A percentile compares a stretch with the other conserved stretches of the same genome.
Evolutionary conservation across 208 protist genomes (phyloP).

Genomic region (Crithidia sp.): DNA sequence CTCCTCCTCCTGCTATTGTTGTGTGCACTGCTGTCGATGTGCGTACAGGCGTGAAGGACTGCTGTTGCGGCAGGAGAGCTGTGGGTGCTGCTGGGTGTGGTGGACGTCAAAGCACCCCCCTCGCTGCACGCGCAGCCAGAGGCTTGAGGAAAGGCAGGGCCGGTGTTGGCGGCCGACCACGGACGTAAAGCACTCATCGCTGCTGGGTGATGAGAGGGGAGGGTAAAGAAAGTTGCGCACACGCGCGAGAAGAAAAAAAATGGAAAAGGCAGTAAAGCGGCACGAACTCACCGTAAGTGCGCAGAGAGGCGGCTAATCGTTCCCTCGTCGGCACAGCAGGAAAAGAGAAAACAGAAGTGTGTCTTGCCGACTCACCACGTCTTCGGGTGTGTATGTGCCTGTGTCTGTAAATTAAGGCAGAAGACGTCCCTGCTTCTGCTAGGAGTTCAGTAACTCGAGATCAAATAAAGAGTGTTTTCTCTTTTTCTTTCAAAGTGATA

Average conservation of each 20-base stretch:
- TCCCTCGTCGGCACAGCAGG: not conserved
- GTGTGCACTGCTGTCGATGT: not conserved
- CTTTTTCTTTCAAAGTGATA: no score
- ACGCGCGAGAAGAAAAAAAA: slow-evolving; percentile 5
- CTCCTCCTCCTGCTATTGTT: not conserved
- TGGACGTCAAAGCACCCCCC: slow-evolving; percentile 2
- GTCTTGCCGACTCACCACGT: no score
- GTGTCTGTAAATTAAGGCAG: no score
- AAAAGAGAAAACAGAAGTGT: not conserved
- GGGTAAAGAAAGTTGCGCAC: not conserved
- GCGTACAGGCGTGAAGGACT: not conserved
- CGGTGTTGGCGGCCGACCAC: no score
- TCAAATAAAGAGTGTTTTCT: no score
- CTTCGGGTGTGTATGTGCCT: no score
- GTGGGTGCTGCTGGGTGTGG: slow-evolving; percentile 9
- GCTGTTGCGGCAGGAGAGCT: slow-evolving; percentile 1
- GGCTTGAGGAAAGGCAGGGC: not conserved
- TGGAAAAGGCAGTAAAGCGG: not conserved
- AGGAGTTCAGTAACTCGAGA: no score
- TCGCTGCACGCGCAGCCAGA: not conserved
- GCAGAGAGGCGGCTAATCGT: not conserved
- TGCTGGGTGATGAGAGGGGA: not conserved
- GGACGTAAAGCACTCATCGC: no score
- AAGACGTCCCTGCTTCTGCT: no score
- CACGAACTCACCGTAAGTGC: no score